A percentile compares a stretch with the other conserved stretches of the same genome.
phyloP scores from a whole-genome alignment of 148 eudicot species.

The Camellia japonica region DNA sequence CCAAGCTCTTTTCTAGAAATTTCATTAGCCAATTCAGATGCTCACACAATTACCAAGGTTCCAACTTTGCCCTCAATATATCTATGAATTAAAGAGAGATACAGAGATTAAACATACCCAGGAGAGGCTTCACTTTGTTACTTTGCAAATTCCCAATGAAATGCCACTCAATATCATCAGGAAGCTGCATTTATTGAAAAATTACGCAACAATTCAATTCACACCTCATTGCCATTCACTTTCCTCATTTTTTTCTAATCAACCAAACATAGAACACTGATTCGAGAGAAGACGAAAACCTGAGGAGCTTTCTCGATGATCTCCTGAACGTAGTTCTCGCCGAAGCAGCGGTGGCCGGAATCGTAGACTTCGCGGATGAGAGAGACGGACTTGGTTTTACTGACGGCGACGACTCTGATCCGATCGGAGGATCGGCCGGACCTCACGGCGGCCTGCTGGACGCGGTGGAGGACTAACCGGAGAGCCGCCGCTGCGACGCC shows the following conservation, averaged over 20 bases:
- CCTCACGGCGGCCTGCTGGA: constrained; percentile 59
- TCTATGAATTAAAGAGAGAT: background rate
- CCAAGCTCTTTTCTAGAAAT: background rate
- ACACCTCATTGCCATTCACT: background rate
- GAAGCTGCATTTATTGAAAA: constrained; percentile 59
- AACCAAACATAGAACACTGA: background rate
- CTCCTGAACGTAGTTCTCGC: constrained; percentile 94
- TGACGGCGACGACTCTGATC: constrained; percentile 78
- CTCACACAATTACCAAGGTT: background rate
- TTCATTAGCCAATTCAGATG: background rate
- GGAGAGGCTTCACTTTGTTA: constrained; percentile 91
- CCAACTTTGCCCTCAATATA: background rate
- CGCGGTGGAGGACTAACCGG: constrained; percentile 72
- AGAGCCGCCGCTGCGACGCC: constrained; percentile 77
- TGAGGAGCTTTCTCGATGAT: constrained; percentile 88
- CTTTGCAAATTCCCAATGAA: constrained; percentile 97
- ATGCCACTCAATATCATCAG: constrained; percentile 96
- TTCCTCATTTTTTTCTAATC: background rate
- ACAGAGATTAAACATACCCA: constrained; percentile 51
- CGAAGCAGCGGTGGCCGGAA: constrained; percentile 84
- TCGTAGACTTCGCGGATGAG: constrained; percentile 83
- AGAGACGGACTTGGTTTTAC: constrained; percentile 86
- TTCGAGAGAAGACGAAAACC: constrained; percentile 27
- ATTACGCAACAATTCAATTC: background rate
- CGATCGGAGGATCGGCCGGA: constrained; percentile 66